Evolutionary conservation across 139 green algal genomes (phyloP).

Genomic region (Ostreobium quekettii): DNA sequence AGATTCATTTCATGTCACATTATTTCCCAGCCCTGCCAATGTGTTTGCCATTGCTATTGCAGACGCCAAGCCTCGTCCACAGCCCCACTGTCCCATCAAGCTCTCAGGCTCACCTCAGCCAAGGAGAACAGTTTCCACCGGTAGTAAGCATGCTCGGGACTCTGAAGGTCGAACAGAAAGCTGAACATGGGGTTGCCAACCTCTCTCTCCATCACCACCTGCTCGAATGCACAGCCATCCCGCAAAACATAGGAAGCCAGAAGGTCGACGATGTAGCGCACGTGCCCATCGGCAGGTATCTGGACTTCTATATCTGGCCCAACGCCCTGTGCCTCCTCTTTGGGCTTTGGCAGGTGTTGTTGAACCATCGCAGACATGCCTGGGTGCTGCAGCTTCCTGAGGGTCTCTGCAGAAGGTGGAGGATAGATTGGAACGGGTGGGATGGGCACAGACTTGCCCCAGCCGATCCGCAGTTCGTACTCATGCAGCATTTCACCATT

Average conservation of each 20-base stretch:
- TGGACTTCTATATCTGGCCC: constrained; percentile 50
- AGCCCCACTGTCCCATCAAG: neutral
- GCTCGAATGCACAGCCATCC: constrained; percentile 73
- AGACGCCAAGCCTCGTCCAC: too few relatives aligned
- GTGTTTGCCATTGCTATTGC: too few relatives aligned
- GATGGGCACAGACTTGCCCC: constrained; percentile 71
- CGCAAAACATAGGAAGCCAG: constrained; percentile 73
- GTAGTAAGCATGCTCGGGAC: constrained; percentile 86
- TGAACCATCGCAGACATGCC: constrained; percentile 8
- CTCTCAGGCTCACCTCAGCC: constrained; percentile 22
- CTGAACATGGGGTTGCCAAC: constrained; percentile 66
- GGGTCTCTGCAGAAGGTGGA: constrained; percentile 6
- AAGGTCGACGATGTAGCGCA: constrained; percentile 85
- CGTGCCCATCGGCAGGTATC: constrained; percentile 53
- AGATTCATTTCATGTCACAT: too few relatives aligned
- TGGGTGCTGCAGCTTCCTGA: neutral
- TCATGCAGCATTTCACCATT: constrained; percentile 70
- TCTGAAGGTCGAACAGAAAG: constrained; percentile 81
- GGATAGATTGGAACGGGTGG: constrained; percentile 51
- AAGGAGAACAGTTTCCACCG: constrained; percentile 46
- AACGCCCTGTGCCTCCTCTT: neutral
- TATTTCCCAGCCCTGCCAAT: too few relatives aligned
- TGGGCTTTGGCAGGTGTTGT: constrained; percentile 13
- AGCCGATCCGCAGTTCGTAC: constrained; percentile 77
- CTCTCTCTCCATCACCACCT: constrained; percentile 76